These are phyloP conservation scores for Talaromyces proteolyticus DNA, from an alignment of 495 filamentous ascomycete species.

Conservation along the genomic window DNA sequence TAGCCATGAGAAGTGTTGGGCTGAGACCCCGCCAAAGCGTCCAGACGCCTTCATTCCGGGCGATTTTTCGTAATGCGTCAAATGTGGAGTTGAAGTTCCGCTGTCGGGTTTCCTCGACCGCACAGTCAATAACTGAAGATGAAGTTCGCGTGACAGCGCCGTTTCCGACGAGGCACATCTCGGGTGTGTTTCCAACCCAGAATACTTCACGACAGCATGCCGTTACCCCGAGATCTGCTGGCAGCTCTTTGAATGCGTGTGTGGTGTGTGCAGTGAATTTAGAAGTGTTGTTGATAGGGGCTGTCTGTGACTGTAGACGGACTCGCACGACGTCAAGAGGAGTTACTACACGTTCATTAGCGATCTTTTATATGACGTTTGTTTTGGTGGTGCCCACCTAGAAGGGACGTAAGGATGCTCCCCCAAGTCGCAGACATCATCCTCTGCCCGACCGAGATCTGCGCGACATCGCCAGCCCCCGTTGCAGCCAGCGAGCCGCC, in stretches of 20 bases:
- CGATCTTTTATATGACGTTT: not conserved
- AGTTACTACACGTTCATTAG: slow-evolving; percentile 55
- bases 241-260: slow-evolving; percentile 58
- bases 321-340: slow-evolving; percentile 96
- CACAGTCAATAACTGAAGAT: slow-evolving; percentile 58
- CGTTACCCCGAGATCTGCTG: slow-evolving; percentile 80
- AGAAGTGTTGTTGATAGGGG: slow-evolving; percentile 30
- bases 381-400: slow-evolving; percentile 53
- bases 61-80: slow-evolving; percentile 91
- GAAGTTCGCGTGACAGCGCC: slow-evolving; percentile 22
- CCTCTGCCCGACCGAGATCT: slow-evolving; percentile 76
- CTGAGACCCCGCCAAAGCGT: slow-evolving; percentile 92
- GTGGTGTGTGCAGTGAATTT: slow-evolving; percentile 42
- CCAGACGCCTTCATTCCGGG: slow-evolving; percentile 82
- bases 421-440: slow-evolving; percentile 93
- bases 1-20: slow-evolving; percentile 88
- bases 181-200: slow-evolving; percentile 82
- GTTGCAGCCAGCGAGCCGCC: slow-evolving; percentile 1
- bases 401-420: slow-evolving; percentile 79
- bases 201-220: slow-evolving; percentile 97
- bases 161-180: slow-evolving; percentile 66
- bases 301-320: slow-evolving; percentile 79
- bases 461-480: not conserved
- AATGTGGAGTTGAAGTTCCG: slow-evolving; percentile 84
- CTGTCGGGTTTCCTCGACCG: slow-evolving; percentile 77